Evolutionary conservation across 2,329 filamentous ascomycete species (phyloP), one percentile per base, ranked within the genome.

Genomic region (Talaromyces pinophilus): DNA sequence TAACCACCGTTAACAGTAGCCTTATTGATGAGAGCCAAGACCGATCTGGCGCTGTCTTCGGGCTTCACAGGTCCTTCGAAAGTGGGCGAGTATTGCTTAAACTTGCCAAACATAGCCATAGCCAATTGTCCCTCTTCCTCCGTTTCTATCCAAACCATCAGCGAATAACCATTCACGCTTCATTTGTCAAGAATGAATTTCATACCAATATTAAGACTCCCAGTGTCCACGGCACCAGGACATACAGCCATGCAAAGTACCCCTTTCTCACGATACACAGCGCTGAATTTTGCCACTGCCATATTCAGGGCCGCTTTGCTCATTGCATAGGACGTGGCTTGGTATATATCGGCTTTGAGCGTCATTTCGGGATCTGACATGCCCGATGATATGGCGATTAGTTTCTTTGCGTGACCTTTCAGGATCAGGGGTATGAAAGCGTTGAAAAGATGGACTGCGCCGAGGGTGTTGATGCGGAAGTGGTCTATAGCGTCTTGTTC

Each of bases 231-330:
- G 0, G 85, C n/a, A 0, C 86, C 86, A 0, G 86, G 86, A n/a
- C 79, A 82, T 10, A 88, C 72, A 6, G 75, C 76, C 67, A 88
- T 68, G 72, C 87, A 85, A 0, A 87, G 71, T 0, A 88, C 78
- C 0, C 83, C 85, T 0, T 87, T 76, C 35, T 81, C 76, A 55
- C 76, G 77, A 67, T 84, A 84, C 69, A 84, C 75, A 0, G 80
- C 81, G 64, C 77, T 81, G 71, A 81, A 87, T 74, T 88, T 88
- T 68, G 83, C 82, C 1, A 85, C 74, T 1, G 81, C 77, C 17
- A 83, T 73, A 69, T 88, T 88, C 50, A 84, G 19, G 0, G 82
- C 87, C 0, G 80, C 85, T 72, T 87, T 86, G 72, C 77, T 82
- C 25, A 80, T 77, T 0, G 82, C 68, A 68, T 88, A 88, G 0